Evolutionary conservation across 2,329 filamentous ascomycete species (phyloP), one percentile per base, ranked within the genome.

Genomic region (Westerdykella aurantiaca): DNA sequence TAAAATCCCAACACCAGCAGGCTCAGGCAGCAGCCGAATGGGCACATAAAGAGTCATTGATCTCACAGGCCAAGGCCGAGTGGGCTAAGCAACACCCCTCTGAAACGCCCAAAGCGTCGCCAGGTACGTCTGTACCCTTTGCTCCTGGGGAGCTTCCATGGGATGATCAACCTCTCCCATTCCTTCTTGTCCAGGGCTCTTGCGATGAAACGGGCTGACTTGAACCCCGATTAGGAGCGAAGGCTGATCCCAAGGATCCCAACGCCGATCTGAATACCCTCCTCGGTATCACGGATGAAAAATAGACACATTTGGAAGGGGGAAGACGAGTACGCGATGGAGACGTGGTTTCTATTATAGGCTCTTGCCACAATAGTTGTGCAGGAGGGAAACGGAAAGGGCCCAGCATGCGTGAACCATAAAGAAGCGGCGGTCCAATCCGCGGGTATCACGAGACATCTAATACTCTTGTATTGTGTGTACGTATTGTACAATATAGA

Each of bases 11-110:
- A 62, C 82, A 89, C 65, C 86, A 83, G 73, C 72, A 79, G 50
- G 77, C 82, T 57, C 80, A 83, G 60, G 79, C 81, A 61, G 51
- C 75, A 94, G 72, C 81, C 67, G 88, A 95, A 70, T 97, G 91
- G 70, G 79, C 90, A 67, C 85, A 88, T 74, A 94, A 97, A 80
- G 80, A 89, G 73, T 81, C 83, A 60, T 78, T 97, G 77, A 97
- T 98, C 77, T 76, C 86, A 63, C 80, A 95, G 73, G 93, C 93
- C 56, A 96, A 94, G 82, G 81, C 83, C 47, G 90, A 93, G 73
- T 98, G 84, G 72, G 77, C 80, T 62, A 93, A 85, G 81, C 87
- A 85, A 78, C 84, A 80, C 48, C 47, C 61, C 22, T 50, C 56
- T 46, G 60, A 57, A 50, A 53, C 59, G 51, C 51, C 61, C 43